Evolutionary conservation across 2,329 filamentous ascomycete genomes (phyloP).

Genomic region (Xylariaceae sp.): DNA sequence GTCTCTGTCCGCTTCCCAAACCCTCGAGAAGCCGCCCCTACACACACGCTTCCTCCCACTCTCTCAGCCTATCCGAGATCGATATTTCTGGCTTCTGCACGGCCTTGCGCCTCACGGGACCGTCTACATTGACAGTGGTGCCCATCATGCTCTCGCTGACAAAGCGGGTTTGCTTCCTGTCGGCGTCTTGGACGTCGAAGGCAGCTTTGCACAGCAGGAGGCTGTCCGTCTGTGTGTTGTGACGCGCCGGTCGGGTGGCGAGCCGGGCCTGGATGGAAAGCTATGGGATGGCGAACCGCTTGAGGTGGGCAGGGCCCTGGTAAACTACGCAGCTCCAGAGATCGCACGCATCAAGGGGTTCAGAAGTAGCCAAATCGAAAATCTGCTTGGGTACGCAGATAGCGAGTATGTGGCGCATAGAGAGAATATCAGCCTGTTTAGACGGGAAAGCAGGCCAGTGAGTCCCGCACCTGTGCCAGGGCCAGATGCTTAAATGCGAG

Average conservation of each 20-base stretch:
- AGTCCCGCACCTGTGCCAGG: constrained; percentile 34
- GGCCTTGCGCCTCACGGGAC: constrained; percentile 87
- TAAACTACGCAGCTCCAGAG: constrained; percentile 88
- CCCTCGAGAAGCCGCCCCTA: constrained; percentile 52
- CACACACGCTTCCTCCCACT: constrained; percentile 93
- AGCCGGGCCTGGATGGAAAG: constrained; percentile 33
- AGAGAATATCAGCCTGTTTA: constrained; percentile 79
- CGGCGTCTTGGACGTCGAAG: constrained; percentile 86
- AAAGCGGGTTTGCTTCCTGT: constrained; percentile 87
- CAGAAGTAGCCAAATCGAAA: constrained; percentile 75
- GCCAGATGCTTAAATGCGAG: no score
- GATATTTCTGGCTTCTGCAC: constrained; percentile 96
- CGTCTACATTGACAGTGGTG: constrained; percentile 88
- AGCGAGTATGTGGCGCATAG: constrained; percentile 89
- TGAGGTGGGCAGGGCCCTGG: constrained; percentile 84
- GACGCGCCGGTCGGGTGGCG: constrained; percentile 40
- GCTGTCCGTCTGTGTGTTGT: constrained; percentile 83
- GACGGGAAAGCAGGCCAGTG: constrained; percentile 46
- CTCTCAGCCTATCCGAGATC: constrained; percentile 78
- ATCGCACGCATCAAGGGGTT: constrained; percentile 80
- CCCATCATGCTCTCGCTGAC: constrained; percentile 70
- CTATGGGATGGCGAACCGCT: constrained; percentile 47
- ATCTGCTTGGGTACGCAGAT: constrained; percentile 83
- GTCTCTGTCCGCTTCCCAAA: constrained; percentile 22
- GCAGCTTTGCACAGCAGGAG: constrained; percentile 87